phyloP scores from a whole-genome alignment of 306 rosid genomes.

The Prunus kanzakura region DNA sequence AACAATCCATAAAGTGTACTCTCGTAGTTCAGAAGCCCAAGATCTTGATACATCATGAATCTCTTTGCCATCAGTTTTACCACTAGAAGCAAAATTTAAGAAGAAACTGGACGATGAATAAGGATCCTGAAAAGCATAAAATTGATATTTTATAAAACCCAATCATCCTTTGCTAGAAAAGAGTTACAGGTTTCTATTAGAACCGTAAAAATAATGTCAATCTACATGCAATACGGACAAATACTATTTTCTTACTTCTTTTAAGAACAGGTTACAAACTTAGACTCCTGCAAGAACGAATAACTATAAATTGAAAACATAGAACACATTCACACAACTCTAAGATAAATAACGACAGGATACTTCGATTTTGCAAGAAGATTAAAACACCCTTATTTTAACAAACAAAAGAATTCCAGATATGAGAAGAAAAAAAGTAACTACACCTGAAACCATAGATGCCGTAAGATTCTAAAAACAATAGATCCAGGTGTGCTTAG shows the following conservation, averaged over 20 bases:
- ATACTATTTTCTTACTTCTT: not conserved
- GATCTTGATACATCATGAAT: constrained; percentile 38
- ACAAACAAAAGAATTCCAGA: not conserved
- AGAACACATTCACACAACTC: not conserved
- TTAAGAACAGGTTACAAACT: not conserved
- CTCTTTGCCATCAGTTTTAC: constrained; percentile 31
- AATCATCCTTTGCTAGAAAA: constrained; percentile 18
- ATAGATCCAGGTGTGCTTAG: constrained; percentile 71
- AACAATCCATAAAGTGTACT: constrained; percentile 55
- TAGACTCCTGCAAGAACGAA: not conserved
- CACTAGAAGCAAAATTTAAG: constrained; percentile 42
- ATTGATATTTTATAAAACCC: constrained; percentile 18
- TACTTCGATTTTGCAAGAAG: not conserved
- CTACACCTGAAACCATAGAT: constrained; percentile 74
- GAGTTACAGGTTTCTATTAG: not conserved
- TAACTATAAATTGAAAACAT: not conserved
- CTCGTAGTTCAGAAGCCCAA: constrained; percentile 68
- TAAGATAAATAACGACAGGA: not conserved
- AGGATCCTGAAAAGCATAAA: constrained; percentile 57
- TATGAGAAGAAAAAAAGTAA: constrained; percentile 3
- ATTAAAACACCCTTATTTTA: not conserved
- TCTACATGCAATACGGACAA: not conserved
- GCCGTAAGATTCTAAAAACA: constrained; percentile 54
- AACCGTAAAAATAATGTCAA: not conserved
- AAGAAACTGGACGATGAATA: constrained; percentile 48